Evolutionary conservation across 768 basidiomycete species (phyloP).

Genomic region (Xerocomellus intermedius): DNA sequence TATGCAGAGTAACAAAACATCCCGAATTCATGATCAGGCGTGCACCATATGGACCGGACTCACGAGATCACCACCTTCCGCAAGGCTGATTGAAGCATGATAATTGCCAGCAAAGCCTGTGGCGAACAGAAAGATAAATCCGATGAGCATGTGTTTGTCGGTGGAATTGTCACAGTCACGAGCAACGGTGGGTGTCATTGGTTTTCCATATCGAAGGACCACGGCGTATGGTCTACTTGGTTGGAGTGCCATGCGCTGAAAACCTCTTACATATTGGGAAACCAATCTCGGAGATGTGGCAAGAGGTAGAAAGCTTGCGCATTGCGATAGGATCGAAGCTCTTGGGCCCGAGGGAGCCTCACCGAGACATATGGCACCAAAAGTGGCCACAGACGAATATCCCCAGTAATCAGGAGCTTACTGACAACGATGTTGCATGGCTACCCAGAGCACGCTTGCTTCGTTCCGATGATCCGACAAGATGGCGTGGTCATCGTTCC

Average conservation of each 20-base stretch:
- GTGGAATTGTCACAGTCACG: not conserved
- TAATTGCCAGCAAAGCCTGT: conserved; percentile 1
- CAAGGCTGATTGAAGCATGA: not conserved
- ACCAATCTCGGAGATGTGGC: not conserved
- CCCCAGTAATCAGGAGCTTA: not conserved
- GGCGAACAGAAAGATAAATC: not conserved
- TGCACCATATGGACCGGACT: not conserved
- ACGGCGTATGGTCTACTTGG: not conserved
- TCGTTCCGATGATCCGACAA: too few species aligned
- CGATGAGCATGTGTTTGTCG: not conserved
- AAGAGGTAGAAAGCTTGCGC: not conserved
- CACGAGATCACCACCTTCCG: not conserved
- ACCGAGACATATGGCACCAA: not conserved
- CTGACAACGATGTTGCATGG: not conserved
- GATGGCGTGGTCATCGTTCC: too few species aligned
- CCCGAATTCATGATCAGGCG: not conserved
- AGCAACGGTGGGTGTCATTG: not conserved
- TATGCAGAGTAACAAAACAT: conserved; percentile 5
- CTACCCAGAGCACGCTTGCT: not conserved
- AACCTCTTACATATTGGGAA: not conserved
- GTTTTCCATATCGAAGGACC: not conserved
- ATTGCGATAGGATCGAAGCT: not conserved
- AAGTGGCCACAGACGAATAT: not conserved
- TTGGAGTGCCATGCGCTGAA: not conserved
- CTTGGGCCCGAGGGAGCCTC: not conserved